These are phyloP conservation scores for Sarcodon aspratus DNA, from an alignment of 768 basidiomycete species.

Conservation along the genomic window DNA sequence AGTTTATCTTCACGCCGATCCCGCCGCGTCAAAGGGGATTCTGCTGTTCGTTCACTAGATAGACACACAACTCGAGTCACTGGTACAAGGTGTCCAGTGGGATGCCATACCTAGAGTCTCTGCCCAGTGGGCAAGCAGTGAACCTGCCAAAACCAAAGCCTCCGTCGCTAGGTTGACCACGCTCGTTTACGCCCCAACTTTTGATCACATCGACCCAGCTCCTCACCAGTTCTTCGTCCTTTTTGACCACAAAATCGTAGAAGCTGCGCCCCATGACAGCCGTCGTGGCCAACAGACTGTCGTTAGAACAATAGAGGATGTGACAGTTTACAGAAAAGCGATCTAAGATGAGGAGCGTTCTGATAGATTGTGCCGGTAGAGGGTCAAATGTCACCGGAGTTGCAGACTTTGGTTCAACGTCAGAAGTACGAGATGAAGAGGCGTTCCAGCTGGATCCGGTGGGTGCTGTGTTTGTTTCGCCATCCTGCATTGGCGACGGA, in stretches of 20 bases:
- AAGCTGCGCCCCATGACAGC: conserved; percentile 53
- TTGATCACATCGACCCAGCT: conserved; percentile 73
- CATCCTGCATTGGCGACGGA: conserved; percentile 16
- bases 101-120: conserved; percentile 46
- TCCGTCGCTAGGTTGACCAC: conserved; percentile 73
- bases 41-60: too few species aligned
- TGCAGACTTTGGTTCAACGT: not conserved
- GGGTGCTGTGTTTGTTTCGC: too few species aligned
- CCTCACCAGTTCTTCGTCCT: conserved; percentile 56
- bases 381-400: conserved; percentile 40
- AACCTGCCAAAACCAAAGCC: conserved; percentile 80
- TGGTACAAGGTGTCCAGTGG: not conserved
- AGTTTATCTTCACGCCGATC: too few species aligned
- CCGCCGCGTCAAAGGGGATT: too few species aligned
- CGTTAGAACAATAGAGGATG: conserved; percentile 65
- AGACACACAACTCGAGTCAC: not conserved
- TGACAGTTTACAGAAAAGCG: conserved; percentile 59
- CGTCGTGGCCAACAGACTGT: conserved; percentile 50
- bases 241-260: conserved; percentile 60
- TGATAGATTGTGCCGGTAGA: conserved; percentile 57
- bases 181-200: conserved; percentile 77
- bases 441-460: too few species aligned
- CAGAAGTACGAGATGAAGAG: not conserved
- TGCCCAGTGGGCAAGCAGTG: conserved; percentile 37
- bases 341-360: conserved; percentile 75